phyloP scores from a whole-genome alignment of 2,329 filamentous ascomycete species.

The Calonectria hongkongensis region DNA sequence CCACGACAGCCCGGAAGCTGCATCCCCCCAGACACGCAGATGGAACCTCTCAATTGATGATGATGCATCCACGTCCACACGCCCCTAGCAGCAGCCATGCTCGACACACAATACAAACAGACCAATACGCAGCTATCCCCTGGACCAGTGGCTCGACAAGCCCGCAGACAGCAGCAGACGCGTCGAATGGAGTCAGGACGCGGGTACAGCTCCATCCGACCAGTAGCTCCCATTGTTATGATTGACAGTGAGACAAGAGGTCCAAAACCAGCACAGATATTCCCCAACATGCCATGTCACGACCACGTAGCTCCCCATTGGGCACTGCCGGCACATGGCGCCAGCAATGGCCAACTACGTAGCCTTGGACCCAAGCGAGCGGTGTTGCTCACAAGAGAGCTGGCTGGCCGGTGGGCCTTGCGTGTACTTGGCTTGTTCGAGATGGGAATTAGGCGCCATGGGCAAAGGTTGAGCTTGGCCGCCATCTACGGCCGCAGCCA shows the following conservation, averaged over 20 bases:
- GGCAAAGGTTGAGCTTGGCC: slow-evolving; percentile 29
- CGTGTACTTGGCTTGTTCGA: neutral
- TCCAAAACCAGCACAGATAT: slow-evolving; percentile 26
- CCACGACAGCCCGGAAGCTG: slow-evolving; percentile 39
- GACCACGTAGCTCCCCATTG: slow-evolving; percentile 19
- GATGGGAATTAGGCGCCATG: slow-evolving; percentile 22
- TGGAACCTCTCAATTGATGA: slow-evolving; percentile 9
- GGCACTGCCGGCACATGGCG: slow-evolving; percentile 7
- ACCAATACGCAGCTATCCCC: slow-evolving; percentile 26
- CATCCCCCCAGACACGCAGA: slow-evolving; percentile 29
- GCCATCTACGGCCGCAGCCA: slow-evolving; percentile 19
- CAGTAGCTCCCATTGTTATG: slow-evolving; percentile 49
- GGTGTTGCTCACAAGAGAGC: slow-evolving; percentile 9
- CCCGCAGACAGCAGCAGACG: slow-evolving; percentile 40
- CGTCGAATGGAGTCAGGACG: slow-evolving; percentile 45
- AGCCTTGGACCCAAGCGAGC: neutral
- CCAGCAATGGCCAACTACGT: slow-evolving; percentile 14
- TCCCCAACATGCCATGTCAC: slow-evolving; percentile 29
- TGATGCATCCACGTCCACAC: slow-evolving; percentile 20
- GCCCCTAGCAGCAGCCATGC: slow-evolving; percentile 21
- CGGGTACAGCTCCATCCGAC: slow-evolving; percentile 43
- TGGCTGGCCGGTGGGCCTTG: neutral
- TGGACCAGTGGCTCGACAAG: slow-evolving; percentile 36
- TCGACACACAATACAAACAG: neutral
- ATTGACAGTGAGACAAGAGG: slow-evolving; percentile 52